Conservation (phyloP, 2,329 filamentous ascomycete genomes). For the Diaporthe eres region DNA sequence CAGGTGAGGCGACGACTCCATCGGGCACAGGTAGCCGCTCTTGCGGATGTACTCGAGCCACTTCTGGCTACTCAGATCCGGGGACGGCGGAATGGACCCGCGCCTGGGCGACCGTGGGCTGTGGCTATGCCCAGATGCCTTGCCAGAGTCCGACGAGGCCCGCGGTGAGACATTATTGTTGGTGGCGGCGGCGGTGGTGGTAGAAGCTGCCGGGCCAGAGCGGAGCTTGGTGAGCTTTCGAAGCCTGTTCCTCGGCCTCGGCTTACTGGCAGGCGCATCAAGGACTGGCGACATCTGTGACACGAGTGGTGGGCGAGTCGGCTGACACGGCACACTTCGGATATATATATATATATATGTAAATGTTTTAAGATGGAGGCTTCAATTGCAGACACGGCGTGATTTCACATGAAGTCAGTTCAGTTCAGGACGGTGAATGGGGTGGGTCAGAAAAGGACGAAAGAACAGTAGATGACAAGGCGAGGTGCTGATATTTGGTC, state of each 20-base stretch:
- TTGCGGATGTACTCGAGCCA: constrained; percentile 51
- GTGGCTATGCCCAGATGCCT: constrained; percentile 39
- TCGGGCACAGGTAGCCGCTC: constrained; percentile 46
- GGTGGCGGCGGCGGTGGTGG: neutral
- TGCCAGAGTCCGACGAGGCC: constrained; percentile 43
- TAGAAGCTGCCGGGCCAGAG: constrained; percentile 29
- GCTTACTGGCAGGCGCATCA: constrained; percentile 42
- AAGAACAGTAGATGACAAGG: neutral
- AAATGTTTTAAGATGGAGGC: neutral
- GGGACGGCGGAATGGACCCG: constrained; percentile 45
- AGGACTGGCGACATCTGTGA: constrained; percentile 41
- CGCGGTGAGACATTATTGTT: constrained; percentile 37
- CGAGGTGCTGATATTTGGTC: neutral
- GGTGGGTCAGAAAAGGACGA: neutral
- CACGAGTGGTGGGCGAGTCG: constrained; percentile 7
- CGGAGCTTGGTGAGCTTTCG: constrained; percentile 47
- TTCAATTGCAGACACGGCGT: neutral
- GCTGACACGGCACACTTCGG: neutral
- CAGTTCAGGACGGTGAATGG: neutral
- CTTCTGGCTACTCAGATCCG: constrained; percentile 53
- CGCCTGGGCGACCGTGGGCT: constrained; percentile 31
- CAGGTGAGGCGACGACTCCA: constrained; percentile 42
- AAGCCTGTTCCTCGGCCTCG: constrained; percentile 51
- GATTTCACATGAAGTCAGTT: neutral
- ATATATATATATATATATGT: neutral